Evolutionary conservation across 305 asterid genomes (phyloP), one percentile per base, ranked within the genome.

Genomic region (Solanum hybrid): DNA sequence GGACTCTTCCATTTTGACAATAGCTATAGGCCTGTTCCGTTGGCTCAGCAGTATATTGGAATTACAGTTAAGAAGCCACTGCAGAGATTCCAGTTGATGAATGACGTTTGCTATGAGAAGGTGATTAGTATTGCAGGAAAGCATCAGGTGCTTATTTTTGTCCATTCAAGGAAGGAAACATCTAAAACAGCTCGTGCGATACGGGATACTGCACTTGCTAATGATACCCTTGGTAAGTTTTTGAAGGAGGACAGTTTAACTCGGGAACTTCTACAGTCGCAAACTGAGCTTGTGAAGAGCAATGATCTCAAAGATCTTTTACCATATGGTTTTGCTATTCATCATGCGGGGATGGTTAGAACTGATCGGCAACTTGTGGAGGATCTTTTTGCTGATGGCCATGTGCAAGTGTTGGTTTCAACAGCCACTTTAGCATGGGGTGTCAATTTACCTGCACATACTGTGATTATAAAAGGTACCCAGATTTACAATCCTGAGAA

Each of bases 391-490:
- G 92, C 96, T 34, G 98, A 95, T 84, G 98, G 98, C 37, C 98
- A 97, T 86, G 96, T 95, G 57, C 99, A 97, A 92, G 99, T 97
- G 14, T 92, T 97, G 94, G 98, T 97, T 92, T 97, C 99, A 77
- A 97, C 99, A 33, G 99, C 99, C 42, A 97, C 99, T 40, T 93
- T 97, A 83, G 99, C 99, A 64, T 97, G 99, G 99, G 99, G 99
- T 93, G 99, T 97, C 90, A 97, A 97, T 92, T 96, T 97, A 91
- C 99, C 99, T 75, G 99, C 99, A 61, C 99, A 97, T 91, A 96
- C 98, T 74, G 99, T 97, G 42, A 97, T 97, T 89, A 97, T 97
- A 85, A 96, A 97, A 92, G 99, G 99, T 86, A 97, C 99, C 85
- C 99, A 97, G 92, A 95, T 97, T 64, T 97, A 97, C 92, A 97